Percentiles rank a stretch among this genome's conserved stretches.
Conservation (phyloP, 2,329 filamentous ascomycete genomes). For the Fusarium xylarioides region DNA sequence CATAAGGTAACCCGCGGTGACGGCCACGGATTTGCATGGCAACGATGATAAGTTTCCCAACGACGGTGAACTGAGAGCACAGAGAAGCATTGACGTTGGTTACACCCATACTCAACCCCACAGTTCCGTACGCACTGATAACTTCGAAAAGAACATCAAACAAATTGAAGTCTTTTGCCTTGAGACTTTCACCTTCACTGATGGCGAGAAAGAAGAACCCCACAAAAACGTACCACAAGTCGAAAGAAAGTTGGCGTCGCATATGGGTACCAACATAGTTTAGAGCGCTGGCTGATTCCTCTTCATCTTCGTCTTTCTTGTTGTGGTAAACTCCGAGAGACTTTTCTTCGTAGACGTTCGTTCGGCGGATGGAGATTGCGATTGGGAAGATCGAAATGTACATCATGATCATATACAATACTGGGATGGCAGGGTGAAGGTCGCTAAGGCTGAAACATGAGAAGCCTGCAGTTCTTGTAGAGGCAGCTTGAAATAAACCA, state of each 20-base stretch:
- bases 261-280: conserved; percentile 93
- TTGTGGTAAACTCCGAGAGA: conserved; percentile 77
- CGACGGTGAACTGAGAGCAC: conserved; percentile 78
- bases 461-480: conserved; percentile 92
- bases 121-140: conserved; percentile 91
- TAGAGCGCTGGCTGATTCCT: conserved; percentile 64
- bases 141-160: conserved; percentile 84
- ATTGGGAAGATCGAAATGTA: conserved; percentile 98
- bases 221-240: conserved; percentile 95
- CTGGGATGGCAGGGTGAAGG: conserved; percentile 90
- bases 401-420: conserved; percentile 98
- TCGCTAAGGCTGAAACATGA: conserved; percentile 78
- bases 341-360: conserved; percentile 96
- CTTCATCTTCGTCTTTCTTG: conserved; percentile 55
- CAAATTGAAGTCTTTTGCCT: conserved; percentile 70
- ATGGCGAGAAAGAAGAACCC: conserved; percentile 94
- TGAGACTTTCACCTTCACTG: conserved; percentile 78
- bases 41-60: conserved; percentile 76
- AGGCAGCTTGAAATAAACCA: conserved; percentile 88
- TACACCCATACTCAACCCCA: conserved; percentile 89
- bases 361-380: conserved; percentile 91
- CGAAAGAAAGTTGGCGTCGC: conserved; percentile 92
- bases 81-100: conserved; percentile 80
- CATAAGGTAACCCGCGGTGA: conserved; percentile 74
- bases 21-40: conserved; percentile 76